Base-by-base conservation (phyloP, 2,329 filamentous ascomycete genomes). In the Coniochaeta sp. region DNA sequence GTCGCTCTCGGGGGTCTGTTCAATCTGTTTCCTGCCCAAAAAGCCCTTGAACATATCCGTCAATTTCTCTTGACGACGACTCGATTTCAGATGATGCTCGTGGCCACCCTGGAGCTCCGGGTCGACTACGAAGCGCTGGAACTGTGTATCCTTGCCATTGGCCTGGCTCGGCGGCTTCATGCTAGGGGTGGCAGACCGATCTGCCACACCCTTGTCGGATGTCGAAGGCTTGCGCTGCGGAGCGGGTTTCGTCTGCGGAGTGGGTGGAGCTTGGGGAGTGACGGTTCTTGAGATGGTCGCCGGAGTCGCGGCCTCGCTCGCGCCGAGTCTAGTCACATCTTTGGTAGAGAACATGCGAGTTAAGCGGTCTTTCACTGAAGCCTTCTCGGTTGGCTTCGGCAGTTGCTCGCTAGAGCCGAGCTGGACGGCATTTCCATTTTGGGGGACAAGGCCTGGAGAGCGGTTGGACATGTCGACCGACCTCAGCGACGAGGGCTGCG, bases 51-150 rank as follows among this genome's bases (percentile, higher is more conserved):
- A 89, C 86, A 98, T 90, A 73, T 96, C 92, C 22, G 90, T 89
- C 60, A 99, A 81, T 76, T 97, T 98, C 76, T 99, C 93, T 74
- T 99, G 93, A 61, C 95, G 86, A 72, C 91, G 91, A 62, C 90
- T 90, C 63, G 90, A 93, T 76, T 91, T 95, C 64, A 99, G 85
- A 67, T 91, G 86, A 72, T 99, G 95, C 68, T 90, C 88, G 70
- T 99, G 95, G 38, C 86, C 83, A 64, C 90, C 90, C 64, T 88
- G 78, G 7, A 76, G 73, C 6, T 82, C 79, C 24, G 77, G 65
- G 60, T 79, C 77, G 50, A 76, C 58, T 31, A 81, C 74, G 69
- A 84, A 88, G 65, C 85, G 81, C 63, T 81, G 77, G 6, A 63
- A 62, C 3, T 64, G 60, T 11, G 64, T 66, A 38, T 70, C 67